phyloP scores from a whole-genome alignment of 2,329 filamentous ascomycete species.

The Exophiala sideris region DNA sequence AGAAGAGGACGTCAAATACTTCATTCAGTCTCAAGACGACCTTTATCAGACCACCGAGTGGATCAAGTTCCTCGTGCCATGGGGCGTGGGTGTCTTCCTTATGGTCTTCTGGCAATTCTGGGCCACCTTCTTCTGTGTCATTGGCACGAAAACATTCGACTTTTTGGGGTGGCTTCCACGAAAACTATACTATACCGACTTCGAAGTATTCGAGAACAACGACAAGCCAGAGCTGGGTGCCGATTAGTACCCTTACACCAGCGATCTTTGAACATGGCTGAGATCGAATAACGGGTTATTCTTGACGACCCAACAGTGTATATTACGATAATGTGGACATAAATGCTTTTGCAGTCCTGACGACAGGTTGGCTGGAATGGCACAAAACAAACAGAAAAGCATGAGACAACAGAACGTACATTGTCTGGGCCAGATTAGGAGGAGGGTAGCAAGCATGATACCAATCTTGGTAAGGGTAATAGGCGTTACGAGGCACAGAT shows the following conservation, averaged over 20 bases:
- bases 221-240: not conserved
- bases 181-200: not conserved
- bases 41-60: slow-evolving; percentile 75
- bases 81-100: slow-evolving; percentile 53
- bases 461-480: too few relatives aligned
- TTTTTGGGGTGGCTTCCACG: slow-evolving; percentile 10
- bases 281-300: too few relatives aligned
- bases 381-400: too few relatives aligned
- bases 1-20: slow-evolving; percentile 48
- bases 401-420: too few relatives aligned
- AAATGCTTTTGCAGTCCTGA: too few relatives aligned
- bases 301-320: too few relatives aligned
- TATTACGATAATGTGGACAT: too few relatives aligned
- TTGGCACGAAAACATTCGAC: slow-evolving; percentile 49
- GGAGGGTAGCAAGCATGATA: too few relatives aligned
- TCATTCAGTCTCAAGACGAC: slow-evolving; percentile 74
- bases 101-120: slow-evolving; percentile 63
- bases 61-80: slow-evolving; percentile 67
- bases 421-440: too few relatives aligned
- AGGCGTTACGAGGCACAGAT: too few relatives aligned
- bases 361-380: too few relatives aligned
- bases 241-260: not conserved
- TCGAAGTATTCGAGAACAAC: slow-evolving; percentile 3
- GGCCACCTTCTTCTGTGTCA: slow-evolving; percentile 62
- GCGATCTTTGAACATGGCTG: too few relatives aligned